Evolutionary conservation across 75 land plant species (phyloP).

Genomic region (Chamaecyparis obtusa): DNA sequence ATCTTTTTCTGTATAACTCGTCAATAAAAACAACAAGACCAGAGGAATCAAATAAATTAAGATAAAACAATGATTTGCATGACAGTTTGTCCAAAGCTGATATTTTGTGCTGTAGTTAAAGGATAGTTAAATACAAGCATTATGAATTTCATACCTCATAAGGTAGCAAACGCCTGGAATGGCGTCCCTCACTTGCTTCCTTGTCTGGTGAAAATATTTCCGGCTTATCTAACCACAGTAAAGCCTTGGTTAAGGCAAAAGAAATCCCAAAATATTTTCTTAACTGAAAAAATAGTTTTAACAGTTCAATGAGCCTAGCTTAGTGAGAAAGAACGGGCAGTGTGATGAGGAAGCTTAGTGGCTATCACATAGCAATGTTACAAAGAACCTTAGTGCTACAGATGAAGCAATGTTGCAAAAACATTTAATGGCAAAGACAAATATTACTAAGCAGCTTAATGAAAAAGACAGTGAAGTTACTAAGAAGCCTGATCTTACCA

Average conservation of each 20-base stretch:
- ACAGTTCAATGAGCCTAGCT: not conserved
- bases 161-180: slow-evolving; percentile 49
- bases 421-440: not conserved
- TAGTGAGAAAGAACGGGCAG: not conserved
- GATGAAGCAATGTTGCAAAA: not conserved
- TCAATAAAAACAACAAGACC: not conserved
- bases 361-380: not conserved
- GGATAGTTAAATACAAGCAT: not conserved
- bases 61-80: no score
- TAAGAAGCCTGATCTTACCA: no score
- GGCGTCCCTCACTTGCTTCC: slow-evolving; percentile 32
- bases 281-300: not conserved
- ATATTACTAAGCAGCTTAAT: not conserved
- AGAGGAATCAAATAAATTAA: not conserved
- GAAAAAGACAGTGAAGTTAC: no score
- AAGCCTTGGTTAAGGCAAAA: slow-evolving; percentile 2
- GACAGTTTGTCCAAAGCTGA: no score
- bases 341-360: no score
- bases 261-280: not conserved
- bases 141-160: slow-evolving; percentile 45
- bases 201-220: slow-evolving; percentile 57
- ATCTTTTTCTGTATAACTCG: not conserved
- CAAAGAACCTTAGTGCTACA: not conserved
- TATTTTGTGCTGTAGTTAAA: no score
- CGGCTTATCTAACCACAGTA: slow-evolving; percentile 73